These are phyloP conservation scores for Verticillium isaacii DNA, from an alignment of 2,329 filamentous ascomycete species.

Conservation along the genomic window DNA sequence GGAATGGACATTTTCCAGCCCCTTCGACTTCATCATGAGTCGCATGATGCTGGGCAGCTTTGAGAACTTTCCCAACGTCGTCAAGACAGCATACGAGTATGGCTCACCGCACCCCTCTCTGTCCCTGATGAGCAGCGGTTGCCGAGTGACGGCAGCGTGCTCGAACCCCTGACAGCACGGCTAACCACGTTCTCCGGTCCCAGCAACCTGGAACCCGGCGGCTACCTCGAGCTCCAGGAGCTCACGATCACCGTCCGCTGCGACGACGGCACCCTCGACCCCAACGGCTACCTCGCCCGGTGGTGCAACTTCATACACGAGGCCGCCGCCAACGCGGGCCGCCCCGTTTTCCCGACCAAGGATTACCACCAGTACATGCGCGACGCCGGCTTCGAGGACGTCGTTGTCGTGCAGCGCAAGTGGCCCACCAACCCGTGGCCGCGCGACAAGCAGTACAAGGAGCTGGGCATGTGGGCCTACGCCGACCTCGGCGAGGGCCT, in stretches of 20 bases:
- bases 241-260: constrained; percentile 30
- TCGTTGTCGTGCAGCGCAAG: constrained; percentile 37
- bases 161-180: background rate
- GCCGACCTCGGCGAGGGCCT: constrained; percentile 25
- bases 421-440: constrained; percentile 44
- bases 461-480: constrained; percentile 27
- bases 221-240: constrained; percentile 38
- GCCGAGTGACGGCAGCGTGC: background rate
- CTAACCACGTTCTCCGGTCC: background rate
- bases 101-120: background rate
- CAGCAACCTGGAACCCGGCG: constrained; percentile 31
- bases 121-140: too few relatives aligned
- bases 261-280: constrained; percentile 34
- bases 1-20: constrained; percentile 16
- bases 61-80: constrained; percentile 21
- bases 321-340: background rate
- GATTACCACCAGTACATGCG: background rate
- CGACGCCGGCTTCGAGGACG: constrained; percentile 39
- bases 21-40: constrained; percentile 31
- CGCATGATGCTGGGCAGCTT: constrained; percentile 27
- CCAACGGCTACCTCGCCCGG: constrained; percentile 19
- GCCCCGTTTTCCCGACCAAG: background rate
- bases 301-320: background rate
- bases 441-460: constrained; percentile 39
- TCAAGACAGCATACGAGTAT: constrained; percentile 18